A percentile compares a stretch with the other conserved stretches of the same genome.
Evolutionary conservation across 2,329 filamentous ascomycete genomes (phyloP).

Genomic region (Oidium heveae): DNA sequence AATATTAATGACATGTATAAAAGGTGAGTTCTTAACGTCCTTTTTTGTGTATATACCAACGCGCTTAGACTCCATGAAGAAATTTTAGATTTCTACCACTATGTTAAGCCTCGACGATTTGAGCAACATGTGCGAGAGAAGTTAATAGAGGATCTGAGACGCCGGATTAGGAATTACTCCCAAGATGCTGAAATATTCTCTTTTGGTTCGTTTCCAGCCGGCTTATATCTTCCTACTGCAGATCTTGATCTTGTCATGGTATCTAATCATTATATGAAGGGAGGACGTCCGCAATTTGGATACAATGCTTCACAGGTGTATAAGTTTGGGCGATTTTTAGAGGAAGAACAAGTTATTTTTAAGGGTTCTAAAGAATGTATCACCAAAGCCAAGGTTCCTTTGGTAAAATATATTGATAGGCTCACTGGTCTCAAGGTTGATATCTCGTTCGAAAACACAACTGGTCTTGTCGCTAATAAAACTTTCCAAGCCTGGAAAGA

Average conservation of each 20-base stretch:
- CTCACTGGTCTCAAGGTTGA: constrained; percentile 65
- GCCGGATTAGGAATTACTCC: constrained; percentile 29
- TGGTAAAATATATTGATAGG: constrained; percentile 73
- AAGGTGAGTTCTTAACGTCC: constrained; percentile 22
- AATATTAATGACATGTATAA: constrained; percentile 25
- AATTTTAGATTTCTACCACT: constrained; percentile 69
- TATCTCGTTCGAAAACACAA: constrained; percentile 80
- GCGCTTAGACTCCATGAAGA: constrained; percentile 56
- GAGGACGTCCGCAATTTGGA: constrained; percentile 22
- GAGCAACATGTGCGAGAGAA: constrained; percentile 53
- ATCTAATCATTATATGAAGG: constrained; percentile 29
- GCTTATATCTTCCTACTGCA: constrained; percentile 46
- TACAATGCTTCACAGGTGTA: constrained; percentile 20
- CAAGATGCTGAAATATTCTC: constrained; percentile 35
- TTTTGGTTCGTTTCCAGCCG: constrained; percentile 89
- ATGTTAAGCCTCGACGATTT: constrained; percentile 49
- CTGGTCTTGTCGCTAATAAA: constrained; percentile 52
- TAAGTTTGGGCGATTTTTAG: constrained; percentile 35
- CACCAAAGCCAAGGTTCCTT: constrained; percentile 53
- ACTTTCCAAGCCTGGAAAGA: constrained; percentile 63
- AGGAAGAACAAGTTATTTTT: constrained; percentile 28
- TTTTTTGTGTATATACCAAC: background rate
- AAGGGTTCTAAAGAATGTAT: constrained; percentile 40
- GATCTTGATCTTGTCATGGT: constrained; percentile 88
- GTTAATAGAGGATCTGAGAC: constrained; percentile 43